Evolutionary conservation across 257 asterid genomes (phyloP), one percentile per base, ranked within the genome.

Genomic region (Oldenlandia corymbosa): DNA sequence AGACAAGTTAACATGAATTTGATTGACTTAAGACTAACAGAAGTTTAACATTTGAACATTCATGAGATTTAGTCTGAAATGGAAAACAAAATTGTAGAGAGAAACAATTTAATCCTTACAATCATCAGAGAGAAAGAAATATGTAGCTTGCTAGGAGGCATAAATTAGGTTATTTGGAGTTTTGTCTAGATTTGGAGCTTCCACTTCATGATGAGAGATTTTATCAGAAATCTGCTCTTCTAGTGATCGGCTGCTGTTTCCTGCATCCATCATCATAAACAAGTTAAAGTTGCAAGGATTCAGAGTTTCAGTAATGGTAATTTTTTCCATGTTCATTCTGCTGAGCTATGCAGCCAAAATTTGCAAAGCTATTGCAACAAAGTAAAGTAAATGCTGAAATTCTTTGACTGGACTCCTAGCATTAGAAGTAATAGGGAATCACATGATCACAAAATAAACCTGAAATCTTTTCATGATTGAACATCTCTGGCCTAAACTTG

Each of bases 211-310:
- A 12, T 62, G 50, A 60, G 81, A 56, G n/a, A 58, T 76, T 62
- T 62, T 46, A 46, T 30, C 67, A 30, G 67, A 46, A 30, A 62
- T 13, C 31, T 45, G 57, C 65, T 74, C 50, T 46, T 74, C 50
- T 46, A 53, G 77, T 65, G 74, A 37, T 36, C 64, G 52, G 17
- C 79, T 72, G 73, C 70, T 67, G 39, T 66, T 71, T 57, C 79
- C 93, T 85, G 78, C 65, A 51, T 31, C 61, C 48, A 67, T 50
- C 28, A 60, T 50, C 24, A 50, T 20, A 16, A 31, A 55, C 10
- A 17, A 28, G 43, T 30, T 2, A 23, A 36, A n/a, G 26, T 7
- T 7, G 30, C 7, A 36, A 39, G 10, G 50, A 37, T 10, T 17
- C 17, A 23, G 21, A 17, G 31, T 26, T 65, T 53, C 30, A 27